Conservation (phyloP, 2,329 filamentous ascomycete genomes). For the Penicillium sumatraense region DNA sequence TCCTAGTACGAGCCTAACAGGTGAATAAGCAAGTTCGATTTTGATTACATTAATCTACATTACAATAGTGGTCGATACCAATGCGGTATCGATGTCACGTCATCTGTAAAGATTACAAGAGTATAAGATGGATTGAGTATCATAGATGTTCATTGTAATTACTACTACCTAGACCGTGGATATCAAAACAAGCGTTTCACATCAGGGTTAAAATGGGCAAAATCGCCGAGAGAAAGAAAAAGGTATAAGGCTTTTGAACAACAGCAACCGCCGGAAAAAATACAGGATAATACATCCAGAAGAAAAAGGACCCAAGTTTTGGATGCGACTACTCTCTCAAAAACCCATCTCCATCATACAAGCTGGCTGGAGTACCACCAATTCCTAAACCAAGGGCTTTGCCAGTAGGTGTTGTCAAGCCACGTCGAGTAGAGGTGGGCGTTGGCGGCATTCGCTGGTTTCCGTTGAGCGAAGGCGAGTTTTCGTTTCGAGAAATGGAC, state of each 20-base stretch:
- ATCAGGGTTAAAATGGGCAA: constrained; percentile 1
- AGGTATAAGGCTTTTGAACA: constrained; percentile 24
- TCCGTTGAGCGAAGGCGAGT: constrained; percentile 20
- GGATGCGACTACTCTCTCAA: constrained; percentile 37
- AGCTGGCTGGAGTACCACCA: constrained; percentile 47
- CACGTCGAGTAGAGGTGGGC: constrained; percentile 23
- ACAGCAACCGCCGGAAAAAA: constrained; percentile 7
- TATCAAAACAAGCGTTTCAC: constrained; percentile 10
- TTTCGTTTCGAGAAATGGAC: constrained; percentile 18
- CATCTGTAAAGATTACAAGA: neutral
- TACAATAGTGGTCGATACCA: too few species aligned
- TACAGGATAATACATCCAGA: constrained; percentile 2
- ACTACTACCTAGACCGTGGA: constrained; percentile 23
- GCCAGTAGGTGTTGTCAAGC: constrained; percentile 32
- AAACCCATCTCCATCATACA: constrained; percentile 51
- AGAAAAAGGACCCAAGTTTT: constrained; percentile 8
- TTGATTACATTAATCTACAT: too few species aligned
- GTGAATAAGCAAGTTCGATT: too few species aligned
- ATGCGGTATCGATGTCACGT: too few species aligned
- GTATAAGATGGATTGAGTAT: neutral
- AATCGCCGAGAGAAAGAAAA: constrained; percentile 12
- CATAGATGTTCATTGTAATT: constrained; percentile 21
- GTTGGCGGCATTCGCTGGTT: constrained; percentile 18
- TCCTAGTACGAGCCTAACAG: too few species aligned
- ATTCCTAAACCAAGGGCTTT: constrained; percentile 35